Evolutionary conservation across 192 early-diverging fungal genomes (phyloP).

Genomic region (Umbelopsis isabellina): DNA sequence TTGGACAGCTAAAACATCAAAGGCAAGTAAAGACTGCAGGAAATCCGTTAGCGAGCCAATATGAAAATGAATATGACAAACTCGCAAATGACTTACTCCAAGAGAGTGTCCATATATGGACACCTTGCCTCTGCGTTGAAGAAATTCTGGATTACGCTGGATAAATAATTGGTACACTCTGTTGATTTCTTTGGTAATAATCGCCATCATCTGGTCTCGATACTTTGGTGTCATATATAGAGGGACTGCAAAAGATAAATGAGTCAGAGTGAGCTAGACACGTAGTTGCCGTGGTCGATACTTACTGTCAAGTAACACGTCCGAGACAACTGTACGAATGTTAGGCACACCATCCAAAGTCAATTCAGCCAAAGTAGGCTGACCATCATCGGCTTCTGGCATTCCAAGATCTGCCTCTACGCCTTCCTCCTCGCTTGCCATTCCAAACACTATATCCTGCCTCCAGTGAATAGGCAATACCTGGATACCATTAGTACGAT

Average conservation of each 20-base stretch:
- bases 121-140: conserved; percentile 64
- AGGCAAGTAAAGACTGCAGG: conserved; percentile 63
- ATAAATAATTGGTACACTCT: conserved; percentile 73
- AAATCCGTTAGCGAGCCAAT: no score
- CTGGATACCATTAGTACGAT: conserved; percentile 60
- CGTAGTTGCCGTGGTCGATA: neutral
- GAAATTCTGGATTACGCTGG: conserved; percentile 74
- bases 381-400: conserved; percentile 55
- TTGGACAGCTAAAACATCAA: conserved; percentile 79
- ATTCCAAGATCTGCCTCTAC: conserved; percentile 59
- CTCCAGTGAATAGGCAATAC: conserved; percentile 85
- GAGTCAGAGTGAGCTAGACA: conserved; percentile 4
- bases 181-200: conserved; percentile 78
- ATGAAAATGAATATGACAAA: no score
- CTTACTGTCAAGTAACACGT: conserved; percentile 83
- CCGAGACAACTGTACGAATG: conserved; percentile 78
- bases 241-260: conserved; percentile 55
- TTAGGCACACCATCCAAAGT: conserved; percentile 81
- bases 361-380: conserved; percentile 74
- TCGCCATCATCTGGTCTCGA: conserved; percentile 78
- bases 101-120: conserved; percentile 82
- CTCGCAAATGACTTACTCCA: conserved; percentile 46
- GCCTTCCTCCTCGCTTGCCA: conserved; percentile 58
- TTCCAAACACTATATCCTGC: conserved; percentile 77
- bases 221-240: conserved; percentile 87